Conservation (phyloP, 768 basidiomycete genomes). For the Suillus bovinus region DNA sequence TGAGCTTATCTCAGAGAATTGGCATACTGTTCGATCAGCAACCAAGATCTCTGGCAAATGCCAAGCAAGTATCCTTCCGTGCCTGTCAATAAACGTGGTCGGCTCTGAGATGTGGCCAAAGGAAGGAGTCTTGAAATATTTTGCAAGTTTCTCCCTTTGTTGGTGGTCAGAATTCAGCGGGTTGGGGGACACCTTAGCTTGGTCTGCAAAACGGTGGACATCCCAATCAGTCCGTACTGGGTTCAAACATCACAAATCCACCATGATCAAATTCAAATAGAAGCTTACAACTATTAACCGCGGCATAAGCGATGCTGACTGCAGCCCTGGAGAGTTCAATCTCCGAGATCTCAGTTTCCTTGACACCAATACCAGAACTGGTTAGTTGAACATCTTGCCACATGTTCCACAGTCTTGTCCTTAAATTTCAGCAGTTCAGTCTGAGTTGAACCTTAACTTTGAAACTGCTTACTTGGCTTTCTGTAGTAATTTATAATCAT, state of each 20-base stretch:
- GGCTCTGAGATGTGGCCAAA: no score
- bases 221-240: background rate
- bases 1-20: no score
- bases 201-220: background rate
- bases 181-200: background rate
- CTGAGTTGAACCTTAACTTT: background rate
- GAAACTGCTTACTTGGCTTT: background rate
- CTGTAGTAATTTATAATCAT: background rate
- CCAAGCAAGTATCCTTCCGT: no score
- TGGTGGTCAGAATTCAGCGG: background rate
- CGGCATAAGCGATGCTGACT: background rate
- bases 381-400: background rate
- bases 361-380: background rate
- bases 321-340: conserved; percentile 1
- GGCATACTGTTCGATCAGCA: no score
- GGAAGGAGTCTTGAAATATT: no score
- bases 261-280: background rate
- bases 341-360: background rate
- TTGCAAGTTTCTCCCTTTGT: no score
- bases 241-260: background rate
- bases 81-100: no score
- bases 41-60: no score
- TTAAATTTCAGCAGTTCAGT: background rate
- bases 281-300: background rate
- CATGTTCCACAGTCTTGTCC: background rate